Evolutionary conservation across 2,329 filamentous ascomycete genomes (phyloP).

Genomic region (Penicillium expansum): DNA sequence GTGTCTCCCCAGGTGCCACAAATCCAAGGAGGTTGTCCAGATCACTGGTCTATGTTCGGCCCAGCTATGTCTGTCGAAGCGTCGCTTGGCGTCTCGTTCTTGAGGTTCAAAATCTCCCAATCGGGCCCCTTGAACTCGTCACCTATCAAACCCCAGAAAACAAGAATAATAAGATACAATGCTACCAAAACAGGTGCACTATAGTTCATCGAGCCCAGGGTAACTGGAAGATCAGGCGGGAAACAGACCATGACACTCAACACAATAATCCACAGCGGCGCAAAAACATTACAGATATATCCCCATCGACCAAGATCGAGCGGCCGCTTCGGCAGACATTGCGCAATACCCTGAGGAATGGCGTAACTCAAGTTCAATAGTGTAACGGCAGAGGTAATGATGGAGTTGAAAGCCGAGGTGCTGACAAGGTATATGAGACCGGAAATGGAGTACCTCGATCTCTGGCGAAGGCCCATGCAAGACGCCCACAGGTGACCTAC

Average conservation of each 20-base stretch:
- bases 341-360: constrained; percentile 27
- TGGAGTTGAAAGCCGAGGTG: constrained; percentile 35
- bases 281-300: neutral
- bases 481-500: constrained; percentile 33
- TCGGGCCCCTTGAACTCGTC: constrained; percentile 15
- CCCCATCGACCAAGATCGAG: neutral
- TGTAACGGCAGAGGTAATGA: constrained; percentile 31
- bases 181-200: neutral
- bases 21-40: neutral
- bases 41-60: neutral
- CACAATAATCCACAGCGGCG: neutral
- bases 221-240: neutral
- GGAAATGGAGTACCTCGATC: constrained; percentile 26
- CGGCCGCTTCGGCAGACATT: neutral
- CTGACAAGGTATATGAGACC: constrained; percentile 34
- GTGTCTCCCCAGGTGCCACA: neutral
- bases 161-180: constrained; percentile 8
- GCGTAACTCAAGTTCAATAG: constrained; percentile 32
- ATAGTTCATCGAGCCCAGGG: neutral
- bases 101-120: constrained; percentile 10
- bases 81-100: neutral
- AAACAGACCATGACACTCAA: neutral
- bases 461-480: constrained; percentile 36
- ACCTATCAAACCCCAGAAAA: constrained; percentile 11
- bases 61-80: neutral